phyloP scores from a whole-genome alignment of 176 grass and related monocot genomes.

The Eremochloa ophiuroides region DNA sequence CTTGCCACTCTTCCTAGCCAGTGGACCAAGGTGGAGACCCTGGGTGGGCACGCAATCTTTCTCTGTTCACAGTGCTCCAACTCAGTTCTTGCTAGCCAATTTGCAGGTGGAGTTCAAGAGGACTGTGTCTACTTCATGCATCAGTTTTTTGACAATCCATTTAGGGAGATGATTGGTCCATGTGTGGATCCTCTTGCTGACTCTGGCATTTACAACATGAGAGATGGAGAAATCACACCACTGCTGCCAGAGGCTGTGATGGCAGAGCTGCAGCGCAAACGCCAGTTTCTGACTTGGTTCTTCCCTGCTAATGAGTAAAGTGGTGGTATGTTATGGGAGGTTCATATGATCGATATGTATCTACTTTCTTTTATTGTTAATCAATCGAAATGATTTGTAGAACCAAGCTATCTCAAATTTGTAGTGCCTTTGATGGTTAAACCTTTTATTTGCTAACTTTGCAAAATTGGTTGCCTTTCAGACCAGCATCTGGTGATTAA shows the following conservation, averaged over 20 bases:
- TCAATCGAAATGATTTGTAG: background rate
- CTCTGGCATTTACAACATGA: slow-evolving; percentile 6
- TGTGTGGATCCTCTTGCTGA: background rate
- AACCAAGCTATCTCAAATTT: background rate
- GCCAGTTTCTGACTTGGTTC: slow-evolving; percentile 1
- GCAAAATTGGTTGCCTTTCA: background rate
- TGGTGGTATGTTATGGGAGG: background rate
- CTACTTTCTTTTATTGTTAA: background rate
- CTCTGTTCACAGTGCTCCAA: background rate
- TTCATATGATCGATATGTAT: background rate
- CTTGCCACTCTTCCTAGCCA: background rate
- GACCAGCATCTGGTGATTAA: background rate
- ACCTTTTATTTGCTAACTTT: background rate
- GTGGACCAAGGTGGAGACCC: background rate
- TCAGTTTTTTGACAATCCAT: background rate
- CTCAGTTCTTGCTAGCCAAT: background rate
- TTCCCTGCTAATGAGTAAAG: background rate
- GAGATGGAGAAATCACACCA: background rate
- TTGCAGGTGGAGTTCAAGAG: background rate
- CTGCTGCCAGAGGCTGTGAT: background rate
- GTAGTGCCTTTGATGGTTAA: background rate
- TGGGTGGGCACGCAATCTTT: background rate
- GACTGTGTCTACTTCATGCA: slow-evolving; percentile 28
- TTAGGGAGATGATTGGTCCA: background rate
- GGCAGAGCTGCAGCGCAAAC: background rate